These are phyloP conservation scores for Entoloma clypeatum DNA, from an alignment of 1,284 basidiomycete genomes.

Conservation along the genomic window DNA sequence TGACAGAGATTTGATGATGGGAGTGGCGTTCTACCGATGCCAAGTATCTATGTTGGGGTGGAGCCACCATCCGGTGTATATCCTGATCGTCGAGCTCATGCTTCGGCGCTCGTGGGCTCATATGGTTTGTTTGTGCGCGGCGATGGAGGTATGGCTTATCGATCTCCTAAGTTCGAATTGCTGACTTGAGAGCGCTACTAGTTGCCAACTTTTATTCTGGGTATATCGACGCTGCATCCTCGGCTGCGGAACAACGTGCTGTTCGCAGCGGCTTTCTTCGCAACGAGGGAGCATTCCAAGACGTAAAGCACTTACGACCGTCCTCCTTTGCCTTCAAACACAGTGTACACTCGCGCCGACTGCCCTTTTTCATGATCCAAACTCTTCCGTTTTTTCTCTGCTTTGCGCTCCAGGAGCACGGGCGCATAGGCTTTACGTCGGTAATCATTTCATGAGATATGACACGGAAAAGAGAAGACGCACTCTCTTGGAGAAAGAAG, in stretches of 20 bases:
- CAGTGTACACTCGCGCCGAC: slow-evolving; percentile 36
- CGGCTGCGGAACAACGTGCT: slow-evolving; percentile 43
- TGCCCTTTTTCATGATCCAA: slow-evolving; percentile 40
- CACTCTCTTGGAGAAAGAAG: slow-evolving; percentile 63
- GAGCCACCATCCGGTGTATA: slow-evolving; percentile 56
- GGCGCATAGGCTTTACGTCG: slow-evolving; percentile 62
- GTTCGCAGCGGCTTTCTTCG: slow-evolving; percentile 52
- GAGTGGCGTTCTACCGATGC: slow-evolving; percentile 17
- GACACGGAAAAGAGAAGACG: not conserved
- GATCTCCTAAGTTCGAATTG: slow-evolving; percentile 2
- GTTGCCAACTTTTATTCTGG: slow-evolving; percentile 58
- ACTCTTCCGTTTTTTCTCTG: slow-evolving; percentile 43
- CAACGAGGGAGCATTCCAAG: no score
- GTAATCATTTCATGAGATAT: not conserved
- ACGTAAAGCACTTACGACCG: slow-evolving; percentile 42
- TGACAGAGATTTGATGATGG: slow-evolving; percentile 15
- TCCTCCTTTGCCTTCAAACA: slow-evolving; percentile 38
- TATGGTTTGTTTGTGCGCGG: slow-evolving; percentile 44
- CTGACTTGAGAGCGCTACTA: slow-evolving; percentile 23
- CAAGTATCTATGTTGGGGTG: slow-evolving; percentile 38
- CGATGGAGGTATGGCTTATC: slow-evolving; percentile 51
- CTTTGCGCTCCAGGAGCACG: slow-evolving; percentile 57
- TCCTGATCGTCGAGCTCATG: slow-evolving; percentile 44
- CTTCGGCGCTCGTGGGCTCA: slow-evolving; percentile 38
- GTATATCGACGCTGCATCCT: slow-evolving; percentile 45